A percentile compares a stretch with the other conserved stretches of the same genome.
Conservation (phyloP, 2,329 filamentous ascomycete species). For the Sporothrix euskadiensis region DNA sequence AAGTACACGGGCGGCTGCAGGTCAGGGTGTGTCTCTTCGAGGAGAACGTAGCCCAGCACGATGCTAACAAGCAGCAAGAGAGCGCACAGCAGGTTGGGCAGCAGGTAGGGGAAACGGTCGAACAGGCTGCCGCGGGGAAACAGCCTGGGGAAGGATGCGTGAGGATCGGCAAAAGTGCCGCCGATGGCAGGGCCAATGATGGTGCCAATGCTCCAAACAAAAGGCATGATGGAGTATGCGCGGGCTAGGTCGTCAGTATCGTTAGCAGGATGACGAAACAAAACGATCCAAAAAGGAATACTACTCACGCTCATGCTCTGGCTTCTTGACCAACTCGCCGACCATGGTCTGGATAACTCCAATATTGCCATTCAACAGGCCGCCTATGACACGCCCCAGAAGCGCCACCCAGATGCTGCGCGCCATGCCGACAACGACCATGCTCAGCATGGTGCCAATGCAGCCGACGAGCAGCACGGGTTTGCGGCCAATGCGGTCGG, state of each 20-base stretch:
- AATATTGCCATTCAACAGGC: slow-evolving; percentile 86
- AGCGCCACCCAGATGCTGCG: slow-evolving; percentile 83
- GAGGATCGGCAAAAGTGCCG: slow-evolving; percentile 79
- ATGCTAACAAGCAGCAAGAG: slow-evolving; percentile 75
- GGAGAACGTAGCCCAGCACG: slow-evolving; percentile 72
- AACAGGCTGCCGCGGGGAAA: slow-evolving; percentile 73
- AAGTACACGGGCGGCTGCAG: slow-evolving; percentile 55
- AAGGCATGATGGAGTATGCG: slow-evolving; percentile 90
- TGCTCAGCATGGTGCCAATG: slow-evolving; percentile 76
- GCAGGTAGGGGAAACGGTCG: slow-evolving; percentile 76
- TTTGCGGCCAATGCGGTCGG: slow-evolving; percentile 80
- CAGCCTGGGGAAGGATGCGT: slow-evolving; percentile 67
- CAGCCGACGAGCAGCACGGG: slow-evolving; percentile 81
- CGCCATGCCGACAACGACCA: slow-evolving; percentile 80
- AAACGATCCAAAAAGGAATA: background rate
- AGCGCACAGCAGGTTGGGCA: slow-evolving; percentile 86
- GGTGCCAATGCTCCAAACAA: slow-evolving; percentile 88
- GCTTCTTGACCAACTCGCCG: slow-evolving; percentile 78
- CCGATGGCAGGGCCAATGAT: slow-evolving; percentile 88
- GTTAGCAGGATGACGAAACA: slow-evolving; percentile 29
- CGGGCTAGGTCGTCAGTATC: slow-evolving; percentile 55
- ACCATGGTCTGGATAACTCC: slow-evolving; percentile 93
- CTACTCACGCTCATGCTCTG: slow-evolving; percentile 78
- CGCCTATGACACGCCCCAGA: slow-evolving; percentile 72
- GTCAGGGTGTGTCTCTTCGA: slow-evolving; percentile 88